Conservation (phyloP, 2,329 filamentous ascomycete genomes). For the Neofusicoccum laricinum region DNA sequence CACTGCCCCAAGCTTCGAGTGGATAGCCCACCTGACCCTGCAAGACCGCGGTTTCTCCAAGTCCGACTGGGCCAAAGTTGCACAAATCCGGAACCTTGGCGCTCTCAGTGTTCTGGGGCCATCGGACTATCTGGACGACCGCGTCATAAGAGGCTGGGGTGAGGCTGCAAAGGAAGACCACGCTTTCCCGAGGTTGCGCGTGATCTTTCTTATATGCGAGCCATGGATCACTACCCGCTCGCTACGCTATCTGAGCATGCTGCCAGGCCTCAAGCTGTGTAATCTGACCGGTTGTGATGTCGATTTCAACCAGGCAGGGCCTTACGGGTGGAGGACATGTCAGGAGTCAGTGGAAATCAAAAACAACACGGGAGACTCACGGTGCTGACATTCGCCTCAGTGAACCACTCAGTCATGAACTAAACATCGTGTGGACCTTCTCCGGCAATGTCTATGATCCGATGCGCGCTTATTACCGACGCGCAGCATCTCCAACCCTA, state of each 20-base stretch:
- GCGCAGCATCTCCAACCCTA: background rate
- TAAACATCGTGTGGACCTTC: background rate
- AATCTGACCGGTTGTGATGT: background rate
- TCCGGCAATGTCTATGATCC: background rate
- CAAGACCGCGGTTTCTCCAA: background rate
- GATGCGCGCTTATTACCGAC: background rate
- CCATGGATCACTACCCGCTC: background rate
- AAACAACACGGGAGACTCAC: background rate
- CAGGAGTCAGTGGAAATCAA: background rate
- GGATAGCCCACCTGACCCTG: background rate
- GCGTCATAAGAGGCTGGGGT: constrained; percentile 2
- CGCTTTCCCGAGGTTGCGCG: background rate
- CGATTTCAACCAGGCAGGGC: background rate
- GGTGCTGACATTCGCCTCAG: background rate
- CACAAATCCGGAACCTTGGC: constrained; percentile 1
- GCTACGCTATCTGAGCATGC: background rate
- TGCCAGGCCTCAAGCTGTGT: background rate
- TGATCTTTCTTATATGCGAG: background rate
- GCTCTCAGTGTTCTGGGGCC: background rate
- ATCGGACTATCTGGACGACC: background rate
- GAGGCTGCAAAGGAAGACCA: background rate
- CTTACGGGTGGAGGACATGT: background rate
- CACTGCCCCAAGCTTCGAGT: background rate
- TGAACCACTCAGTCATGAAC: background rate
- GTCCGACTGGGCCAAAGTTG: background rate